Evolutionary conservation across 1,139 yeast genomes (phyloP).

Genomic region (Saccharomyces hybrid): DNA sequence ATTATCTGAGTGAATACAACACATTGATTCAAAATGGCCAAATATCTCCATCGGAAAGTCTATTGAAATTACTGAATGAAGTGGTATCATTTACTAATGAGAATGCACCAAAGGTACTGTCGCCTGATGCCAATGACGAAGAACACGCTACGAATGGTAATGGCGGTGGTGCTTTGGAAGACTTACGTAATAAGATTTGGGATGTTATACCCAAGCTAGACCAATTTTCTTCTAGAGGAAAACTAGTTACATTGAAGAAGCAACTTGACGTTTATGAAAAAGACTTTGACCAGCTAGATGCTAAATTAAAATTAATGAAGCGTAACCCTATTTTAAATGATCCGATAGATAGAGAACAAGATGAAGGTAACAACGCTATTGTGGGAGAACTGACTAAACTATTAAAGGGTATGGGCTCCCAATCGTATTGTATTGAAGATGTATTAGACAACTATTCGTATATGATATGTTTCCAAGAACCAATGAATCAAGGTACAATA

Average conservation of each 20-base stretch:
- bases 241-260: background rate
- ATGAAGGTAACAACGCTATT: background rate
- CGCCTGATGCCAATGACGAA: background rate
- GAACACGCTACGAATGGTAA: background rate
- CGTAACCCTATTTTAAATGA: background rate
- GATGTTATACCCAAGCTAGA: constrained; percentile 6
- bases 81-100: constrained; percentile 12
- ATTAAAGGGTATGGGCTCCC: constrained; percentile 8
- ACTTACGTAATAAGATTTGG: constrained; percentile 6
- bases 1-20: constrained; percentile 33
- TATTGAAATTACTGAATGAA: constrained; percentile 12
- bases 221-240: background rate
- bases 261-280: background rate
- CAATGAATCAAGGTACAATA: constrained; percentile 9
- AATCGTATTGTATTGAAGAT: constrained; percentile 9
- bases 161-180: background rate
- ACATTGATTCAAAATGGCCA: constrained; percentile 2
- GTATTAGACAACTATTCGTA: constrained; percentile 22
- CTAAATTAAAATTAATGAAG: background rate
- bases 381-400: constrained; percentile 11
- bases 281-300: background rate
- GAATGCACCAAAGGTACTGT: constrained; percentile 9
- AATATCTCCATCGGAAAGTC: constrained; percentile 16
- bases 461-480: constrained; percentile 20
- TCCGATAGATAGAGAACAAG: background rate